Percentiles rank a stretch among this genome's conserved stretches.
phyloP scores from a whole-genome alignment of 2,329 filamentous ascomycete genomes.

The Epichloe typhina region DNA sequence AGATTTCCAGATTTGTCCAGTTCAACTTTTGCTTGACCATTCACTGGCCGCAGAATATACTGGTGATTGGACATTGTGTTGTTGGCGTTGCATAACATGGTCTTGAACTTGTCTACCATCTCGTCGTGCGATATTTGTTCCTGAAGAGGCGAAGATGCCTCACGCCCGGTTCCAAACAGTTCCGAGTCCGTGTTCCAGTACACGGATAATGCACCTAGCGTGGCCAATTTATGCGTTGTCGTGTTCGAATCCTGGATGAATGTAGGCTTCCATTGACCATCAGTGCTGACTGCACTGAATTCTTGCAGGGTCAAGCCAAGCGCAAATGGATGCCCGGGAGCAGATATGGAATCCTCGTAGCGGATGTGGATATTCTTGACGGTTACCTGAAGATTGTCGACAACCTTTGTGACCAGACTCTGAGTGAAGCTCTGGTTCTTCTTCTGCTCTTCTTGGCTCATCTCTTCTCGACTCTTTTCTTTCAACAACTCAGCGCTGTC shows the following conservation, averaged over 20 bases:
- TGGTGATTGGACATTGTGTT: constrained; percentile 53
- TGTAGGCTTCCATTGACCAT: constrained; percentile 86
- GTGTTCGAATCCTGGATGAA: constrained; percentile 81
- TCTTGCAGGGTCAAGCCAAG: constrained; percentile 86
- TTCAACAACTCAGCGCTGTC: constrained; percentile 92
- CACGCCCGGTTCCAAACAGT: constrained; percentile 69
- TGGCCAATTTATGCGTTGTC: constrained; percentile 87
- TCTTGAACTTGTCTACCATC: constrained; percentile 62
- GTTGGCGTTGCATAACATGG: constrained; percentile 64
- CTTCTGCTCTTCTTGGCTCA: constrained; percentile 90
- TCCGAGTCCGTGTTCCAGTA: constrained; percentile 97
- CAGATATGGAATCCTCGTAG: constrained; percentile 94
- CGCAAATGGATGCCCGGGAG: constrained; percentile 88
- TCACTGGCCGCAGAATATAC: constrained; percentile 92
- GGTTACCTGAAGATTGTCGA: constrained; percentile 94
- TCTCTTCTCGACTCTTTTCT: constrained; percentile 80
- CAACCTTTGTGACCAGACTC: constrained; percentile 87
- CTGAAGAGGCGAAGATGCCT: constrained; percentile 33
- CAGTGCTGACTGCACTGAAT: constrained; percentile 93
- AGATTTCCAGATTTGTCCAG: constrained; percentile 82
- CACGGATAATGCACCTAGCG: constrained; percentile 74
- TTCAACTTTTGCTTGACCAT: constrained; percentile 85
- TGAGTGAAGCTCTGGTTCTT: constrained; percentile 97
- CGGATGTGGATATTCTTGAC: constrained; percentile 98
- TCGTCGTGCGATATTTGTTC: constrained; percentile 59